Evolutionary conservation across 495 filamentous ascomycete genomes (phyloP), one percentile per base, ranked within the genome.

Genomic region (Penicillium coffeae): DNA sequence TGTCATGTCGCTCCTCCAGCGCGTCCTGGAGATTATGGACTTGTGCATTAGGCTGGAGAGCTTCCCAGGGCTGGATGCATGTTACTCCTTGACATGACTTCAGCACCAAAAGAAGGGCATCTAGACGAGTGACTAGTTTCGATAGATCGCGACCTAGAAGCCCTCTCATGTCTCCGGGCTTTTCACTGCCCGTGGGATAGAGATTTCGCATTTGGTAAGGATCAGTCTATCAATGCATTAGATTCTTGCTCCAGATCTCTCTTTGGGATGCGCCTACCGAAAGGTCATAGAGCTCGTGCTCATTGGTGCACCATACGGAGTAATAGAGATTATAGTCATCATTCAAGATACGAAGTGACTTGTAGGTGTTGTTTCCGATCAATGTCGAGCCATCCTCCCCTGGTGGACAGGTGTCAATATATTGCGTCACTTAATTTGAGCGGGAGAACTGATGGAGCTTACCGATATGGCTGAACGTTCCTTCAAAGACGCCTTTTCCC

Each of bases 281-380:
- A 3, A 85, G 59, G 42, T 87, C 81, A 44, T 86, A 85, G 2
- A 87, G 63, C 52, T 86, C 82, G 38, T 81, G 77, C 56, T 85
- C 81, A 38, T 79, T 77, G 34, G 62, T 83, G 52, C 84, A 86
- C 79, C 81, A 86, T 0, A 86, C 81, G 0, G 82, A 75, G 42
- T 86, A 87, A 47, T 81, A 81, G 1, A 85, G 58, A 45, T 79
- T 74, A 47, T 85, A 83, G 6, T 54, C 65, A 4, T 73, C 54
- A 3, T 78, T 69, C 13, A 81, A 60, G 13, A 86, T 64, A 19
- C 83, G 75, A 47, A 81, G 53, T 2, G 79, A 78, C 59, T 86
- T 86, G 65, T 86, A 87, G 0, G 81, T 84, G 48, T 84, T 85
- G 47, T 83, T 83, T 3, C 56, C 51, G 14, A 65, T 59, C 3